Evolutionary conservation across 768 basidiomycete species (phyloP).

Genomic region (Tubosaeta brunneosetosa): DNA sequence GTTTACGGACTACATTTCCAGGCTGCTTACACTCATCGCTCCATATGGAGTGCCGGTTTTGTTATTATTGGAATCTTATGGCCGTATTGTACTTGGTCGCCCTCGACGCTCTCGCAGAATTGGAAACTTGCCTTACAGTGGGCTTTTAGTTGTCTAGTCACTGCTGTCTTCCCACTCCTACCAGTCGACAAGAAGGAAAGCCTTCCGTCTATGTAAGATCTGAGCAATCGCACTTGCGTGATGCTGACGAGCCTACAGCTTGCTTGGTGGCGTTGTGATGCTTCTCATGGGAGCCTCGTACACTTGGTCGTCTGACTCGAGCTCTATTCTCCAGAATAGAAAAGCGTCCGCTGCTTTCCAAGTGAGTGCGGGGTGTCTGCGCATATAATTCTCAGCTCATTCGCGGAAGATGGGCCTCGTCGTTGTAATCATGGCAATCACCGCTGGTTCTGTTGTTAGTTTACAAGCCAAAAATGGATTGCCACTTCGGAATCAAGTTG

Average conservation of each 20-base stretch:
- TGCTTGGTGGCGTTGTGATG: slow-evolving; percentile 46
- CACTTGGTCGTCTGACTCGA: slow-evolving; percentile 3
- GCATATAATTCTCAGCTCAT: not conserved
- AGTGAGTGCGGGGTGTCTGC: slow-evolving; percentile 10
- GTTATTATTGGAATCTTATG: slow-evolving; percentile 56
- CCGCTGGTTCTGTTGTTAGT: slow-evolving; percentile 51
- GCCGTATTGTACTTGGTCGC: slow-evolving; percentile 55
- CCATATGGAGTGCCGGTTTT: slow-evolving; percentile 69
- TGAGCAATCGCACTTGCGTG: not conserved
- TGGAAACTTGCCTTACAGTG: slow-evolving; percentile 36
- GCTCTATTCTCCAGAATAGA: not conserved
- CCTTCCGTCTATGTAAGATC: slow-evolving; percentile 52
- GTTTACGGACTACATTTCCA: slow-evolving; percentile 22
- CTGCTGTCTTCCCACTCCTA: slow-evolving; percentile 65
- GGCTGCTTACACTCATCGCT: slow-evolving; percentile 68
- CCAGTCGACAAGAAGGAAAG: slow-evolving; percentile 70
- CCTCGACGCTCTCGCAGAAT: slow-evolving; percentile 24
- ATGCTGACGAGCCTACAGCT: slow-evolving; percentile 28
- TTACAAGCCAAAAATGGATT: slow-evolving; percentile 66
- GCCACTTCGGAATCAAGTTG: slow-evolving; percentile 52
- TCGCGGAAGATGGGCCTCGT: slow-evolving; percentile 41
- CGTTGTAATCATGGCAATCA: slow-evolving; percentile 45
- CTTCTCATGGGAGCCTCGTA: slow-evolving; percentile 32
- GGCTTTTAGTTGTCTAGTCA: slow-evolving; percentile 47
- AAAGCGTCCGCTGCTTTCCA: slow-evolving; percentile 16